phyloP scores from a whole-genome alignment of 108 stramenopile genomes.

The Skeletonema grethae region DNA sequence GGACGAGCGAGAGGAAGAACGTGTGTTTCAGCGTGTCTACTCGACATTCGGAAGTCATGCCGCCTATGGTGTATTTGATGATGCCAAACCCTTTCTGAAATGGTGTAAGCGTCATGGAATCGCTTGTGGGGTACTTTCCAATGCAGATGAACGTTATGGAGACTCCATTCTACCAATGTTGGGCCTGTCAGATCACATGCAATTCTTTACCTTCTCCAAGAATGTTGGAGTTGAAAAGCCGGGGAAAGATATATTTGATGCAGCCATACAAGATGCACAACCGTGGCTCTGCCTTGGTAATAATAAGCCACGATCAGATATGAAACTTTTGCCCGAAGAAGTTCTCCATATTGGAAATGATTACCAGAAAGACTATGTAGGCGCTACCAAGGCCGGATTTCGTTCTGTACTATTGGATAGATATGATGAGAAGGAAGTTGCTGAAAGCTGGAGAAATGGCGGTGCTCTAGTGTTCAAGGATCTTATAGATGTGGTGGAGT shows the following conservation, averaged over 20 bases:
- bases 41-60: constrained; percentile 60
- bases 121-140: constrained; percentile 68
- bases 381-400: constrained; percentile 63
- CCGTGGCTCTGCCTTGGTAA: constrained; percentile 39
- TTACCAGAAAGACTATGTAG: constrained; percentile 71
- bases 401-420: constrained; percentile 67
- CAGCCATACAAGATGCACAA: constrained; percentile 57
- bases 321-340: constrained; percentile 34
- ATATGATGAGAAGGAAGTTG: constrained; percentile 61
- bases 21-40: constrained; percentile 74
- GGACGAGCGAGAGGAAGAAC: constrained; percentile 51
- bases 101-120: constrained; percentile 61
- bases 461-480: constrained; percentile 69
- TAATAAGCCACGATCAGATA: neutral
- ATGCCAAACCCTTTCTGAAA: constrained; percentile 63
- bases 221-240: constrained; percentile 72
- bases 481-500: constrained; percentile 76
- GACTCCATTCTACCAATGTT: constrained; percentile 77
- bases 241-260: constrained; percentile 47
- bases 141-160: constrained; percentile 80
- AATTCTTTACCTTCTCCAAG: constrained; percentile 67
- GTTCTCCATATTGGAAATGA: constrained; percentile 70
- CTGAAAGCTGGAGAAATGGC: constrained; percentile 60
- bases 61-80: constrained; percentile 64
- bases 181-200: constrained; percentile 64